These are phyloP conservation scores for Saturnispora mendoncae DNA, from an alignment of 805 yeast genomes.

Conservation along the genomic window DNA sequence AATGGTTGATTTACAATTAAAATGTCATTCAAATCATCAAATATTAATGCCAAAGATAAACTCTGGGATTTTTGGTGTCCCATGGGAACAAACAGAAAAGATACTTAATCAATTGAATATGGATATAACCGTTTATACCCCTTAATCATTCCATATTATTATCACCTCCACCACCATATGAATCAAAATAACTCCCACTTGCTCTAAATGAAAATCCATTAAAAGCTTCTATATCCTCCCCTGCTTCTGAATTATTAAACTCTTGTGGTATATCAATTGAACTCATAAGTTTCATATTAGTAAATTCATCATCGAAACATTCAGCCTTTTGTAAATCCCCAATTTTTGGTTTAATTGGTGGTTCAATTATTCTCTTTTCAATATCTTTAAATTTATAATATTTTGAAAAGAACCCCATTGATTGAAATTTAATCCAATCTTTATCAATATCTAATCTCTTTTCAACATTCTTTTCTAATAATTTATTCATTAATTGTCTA, in stretches of 20 bases:
- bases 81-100: conserved; percentile 63
- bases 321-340: conserved; percentile 71
- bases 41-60: conserved; percentile 71
- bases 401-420: conserved; percentile 59
- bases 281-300: conserved; percentile 39
- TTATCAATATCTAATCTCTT: conserved; percentile 52
- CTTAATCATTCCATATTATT: conserved; percentile 16
- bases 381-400: conserved; percentile 59
- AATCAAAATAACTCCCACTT: conserved; percentile 30
- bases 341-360: conserved; percentile 71
- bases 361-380: conserved; percentile 38
- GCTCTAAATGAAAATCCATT: conserved; percentile 40
- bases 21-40: conserved; percentile 19
- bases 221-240: conserved; percentile 26
- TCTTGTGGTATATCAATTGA: not conserved
- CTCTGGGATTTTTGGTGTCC: conserved; percentile 71
- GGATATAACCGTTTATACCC: conserved; percentile 37
- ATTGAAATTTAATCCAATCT: conserved; percentile 44
- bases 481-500: conserved; percentile 56
- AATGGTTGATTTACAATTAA: conserved; percentile 36
- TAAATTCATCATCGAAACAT: conserved; percentile 69
- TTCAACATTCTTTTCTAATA: conserved; percentile 56
- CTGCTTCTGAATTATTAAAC: conserved; percentile 4
- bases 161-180: too few species aligned
- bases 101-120: conserved; percentile 33